Evolutionary conservation across 2,329 filamentous ascomycete genomes (phyloP).

Genomic region (Neofusicoccum ribis): DNA sequence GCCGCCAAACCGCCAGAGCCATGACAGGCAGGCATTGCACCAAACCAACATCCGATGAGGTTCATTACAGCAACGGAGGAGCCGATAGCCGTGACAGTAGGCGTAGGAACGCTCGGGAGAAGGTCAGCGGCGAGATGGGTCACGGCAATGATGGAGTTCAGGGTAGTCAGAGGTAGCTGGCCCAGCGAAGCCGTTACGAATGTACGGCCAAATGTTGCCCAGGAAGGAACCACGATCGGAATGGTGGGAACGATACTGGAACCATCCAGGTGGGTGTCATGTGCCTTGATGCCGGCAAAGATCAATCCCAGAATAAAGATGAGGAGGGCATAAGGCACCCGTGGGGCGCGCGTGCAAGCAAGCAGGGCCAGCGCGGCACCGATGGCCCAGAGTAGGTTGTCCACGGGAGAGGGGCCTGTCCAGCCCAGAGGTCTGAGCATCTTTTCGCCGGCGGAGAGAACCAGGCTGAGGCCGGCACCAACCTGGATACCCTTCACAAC

Average conservation of each 20-base stretch:
- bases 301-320: constrained; percentile 69
- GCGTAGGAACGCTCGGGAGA: constrained; percentile 62
- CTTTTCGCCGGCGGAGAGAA: constrained; percentile 71
- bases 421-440: constrained; percentile 70
- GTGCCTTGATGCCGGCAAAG: constrained; percentile 54
- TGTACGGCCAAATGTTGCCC: constrained; percentile 52
- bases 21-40: constrained; percentile 93
- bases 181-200: constrained; percentile 71
- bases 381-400: constrained; percentile 79
- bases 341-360: constrained; percentile 62
- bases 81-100: constrained; percentile 69
- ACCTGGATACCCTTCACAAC: constrained; percentile 95
- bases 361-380: constrained; percentile 72
- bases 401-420: constrained; percentile 64
- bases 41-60: constrained; percentile 82
- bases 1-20: constrained; percentile 88
- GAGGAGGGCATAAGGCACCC: constrained; percentile 75
- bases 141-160: constrained; percentile 91
- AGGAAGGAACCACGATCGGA: constrained; percentile 53
- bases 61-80: constrained; percentile 84
- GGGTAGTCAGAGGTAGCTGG: constrained; percentile 84
- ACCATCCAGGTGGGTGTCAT: constrained; percentile 24
- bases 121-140: constrained; percentile 76
- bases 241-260: constrained; percentile 23
- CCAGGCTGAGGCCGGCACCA: constrained; percentile 81